Percentiles rank a stretch among this genome's conserved stretches.
phyloP scores from a whole-genome alignment of 345 rosid genomes.

The Durio zibethinus region DNA sequence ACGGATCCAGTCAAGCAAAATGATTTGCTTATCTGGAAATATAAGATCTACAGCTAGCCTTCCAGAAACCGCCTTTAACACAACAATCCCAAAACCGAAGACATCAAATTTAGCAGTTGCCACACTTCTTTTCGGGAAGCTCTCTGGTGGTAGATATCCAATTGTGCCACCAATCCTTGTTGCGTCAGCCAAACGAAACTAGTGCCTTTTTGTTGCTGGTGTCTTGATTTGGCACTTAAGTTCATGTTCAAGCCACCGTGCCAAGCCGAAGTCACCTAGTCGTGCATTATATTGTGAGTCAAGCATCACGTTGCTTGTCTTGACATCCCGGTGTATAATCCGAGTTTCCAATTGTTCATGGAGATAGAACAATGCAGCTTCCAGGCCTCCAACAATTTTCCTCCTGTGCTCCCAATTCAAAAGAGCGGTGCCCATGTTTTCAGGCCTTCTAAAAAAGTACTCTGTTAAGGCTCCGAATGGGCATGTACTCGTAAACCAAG shows the following conservation, averaged over 20 bases:
- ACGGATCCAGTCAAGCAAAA: slow-evolving; percentile 86
- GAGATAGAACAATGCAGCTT: slow-evolving; percentile 80
- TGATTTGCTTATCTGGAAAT: slow-evolving; percentile 66
- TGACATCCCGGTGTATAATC: slow-evolving; percentile 88
- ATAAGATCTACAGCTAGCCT: slow-evolving; percentile 88
- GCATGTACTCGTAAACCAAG: slow-evolving; percentile 94
- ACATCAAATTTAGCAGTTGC: slow-evolving; percentile 95
- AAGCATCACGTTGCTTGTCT: slow-evolving; percentile 92
- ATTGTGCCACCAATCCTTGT: slow-evolving; percentile 94
- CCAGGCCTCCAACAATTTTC: slow-evolving; percentile 73
- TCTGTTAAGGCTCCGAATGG: too few species aligned
- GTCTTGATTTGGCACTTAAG: slow-evolving; percentile 38
- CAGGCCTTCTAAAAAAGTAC: too few species aligned
- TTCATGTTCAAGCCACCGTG: slow-evolving; percentile 89
- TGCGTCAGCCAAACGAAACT: slow-evolving; percentile 73
- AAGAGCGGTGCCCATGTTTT: slow-evolving; percentile 27
- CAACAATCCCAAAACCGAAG: slow-evolving; percentile 88
- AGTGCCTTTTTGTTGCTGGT: slow-evolving; percentile 49
- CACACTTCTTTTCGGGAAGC: slow-evolving; percentile 63
- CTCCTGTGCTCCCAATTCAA: slow-evolving; percentile 65
- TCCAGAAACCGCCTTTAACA: slow-evolving; percentile 79
- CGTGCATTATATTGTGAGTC: slow-evolving; percentile 80
- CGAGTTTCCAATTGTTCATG: slow-evolving; percentile 93
- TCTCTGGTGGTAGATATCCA: slow-evolving; percentile 89
- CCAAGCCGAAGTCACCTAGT: slow-evolving; percentile 89